Percentiles rank a stretch among this genome's conserved stretches.
Evolutionary conservation across 1,284 basidiomycete species (phyloP).

Genomic region (Apiotrichum sp.): DNA sequence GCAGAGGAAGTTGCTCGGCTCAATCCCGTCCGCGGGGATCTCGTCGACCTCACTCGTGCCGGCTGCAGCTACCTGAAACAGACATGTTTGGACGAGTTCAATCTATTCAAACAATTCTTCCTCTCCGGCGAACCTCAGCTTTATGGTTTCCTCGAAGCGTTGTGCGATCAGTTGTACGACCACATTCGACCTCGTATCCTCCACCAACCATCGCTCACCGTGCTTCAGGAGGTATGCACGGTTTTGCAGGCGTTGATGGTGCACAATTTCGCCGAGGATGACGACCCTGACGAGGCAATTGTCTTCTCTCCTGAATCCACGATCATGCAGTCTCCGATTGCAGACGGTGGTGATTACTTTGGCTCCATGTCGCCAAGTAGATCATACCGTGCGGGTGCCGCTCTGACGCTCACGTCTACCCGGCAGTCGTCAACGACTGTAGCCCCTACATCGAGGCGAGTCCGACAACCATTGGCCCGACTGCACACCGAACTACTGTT

Average conservation of each 20-base stretch:
- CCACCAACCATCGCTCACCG: constrained; percentile 76
- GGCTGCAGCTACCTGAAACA: constrained; percentile 87
- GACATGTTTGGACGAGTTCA: constrained; percentile 79
- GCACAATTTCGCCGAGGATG: constrained; percentile 53
- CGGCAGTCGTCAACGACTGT: neutral
- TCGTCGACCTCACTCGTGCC: constrained; percentile 78
- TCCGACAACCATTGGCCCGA: constrained; percentile 49
- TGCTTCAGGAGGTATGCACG: constrained; percentile 86
- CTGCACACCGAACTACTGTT: constrained; percentile 67
- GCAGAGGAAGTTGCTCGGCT: constrained; percentile 73
- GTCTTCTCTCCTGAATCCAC: constrained; percentile 22
- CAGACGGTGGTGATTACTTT: constrained; percentile 22
- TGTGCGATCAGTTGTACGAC: constrained; percentile 89
- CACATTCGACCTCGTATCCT: constrained; percentile 86
- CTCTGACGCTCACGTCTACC: neutral
- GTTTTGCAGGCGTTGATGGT: constrained; percentile 91
- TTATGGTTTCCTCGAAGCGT: constrained; percentile 76
- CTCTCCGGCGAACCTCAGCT: constrained; percentile 71
- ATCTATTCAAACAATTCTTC: constrained; percentile 76
- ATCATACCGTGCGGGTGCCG: neutral
- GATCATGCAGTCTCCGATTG: constrained; percentile 5
- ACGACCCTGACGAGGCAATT: constrained; percentile 22
- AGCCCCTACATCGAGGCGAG: neutral
- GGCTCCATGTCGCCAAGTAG: constrained; percentile 33
- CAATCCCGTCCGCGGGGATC: constrained; percentile 66